Conservation (phyloP, 2,329 filamentous ascomycete species). For the Bipolaris sorokiniana region DNA sequence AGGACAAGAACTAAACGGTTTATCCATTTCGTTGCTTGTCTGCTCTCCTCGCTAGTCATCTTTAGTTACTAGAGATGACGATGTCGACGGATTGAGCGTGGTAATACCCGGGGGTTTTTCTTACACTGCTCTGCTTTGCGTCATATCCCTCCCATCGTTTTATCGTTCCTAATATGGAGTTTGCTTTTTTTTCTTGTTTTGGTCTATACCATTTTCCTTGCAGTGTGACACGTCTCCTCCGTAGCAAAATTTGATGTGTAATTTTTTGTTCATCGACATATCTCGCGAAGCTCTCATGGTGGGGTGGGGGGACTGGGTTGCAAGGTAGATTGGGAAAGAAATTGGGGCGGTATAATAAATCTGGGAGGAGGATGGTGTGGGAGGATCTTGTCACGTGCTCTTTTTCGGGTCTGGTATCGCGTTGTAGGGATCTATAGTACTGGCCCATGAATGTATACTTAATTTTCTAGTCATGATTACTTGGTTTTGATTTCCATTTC, state of each 20-base stretch:
- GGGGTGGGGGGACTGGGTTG: background rate
- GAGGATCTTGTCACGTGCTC: background rate
- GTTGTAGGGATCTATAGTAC: conserved; percentile 4
- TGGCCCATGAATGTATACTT: conserved; percentile 28
- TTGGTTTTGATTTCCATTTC: conserved; percentile 7
- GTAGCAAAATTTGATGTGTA: conserved; percentile 27
- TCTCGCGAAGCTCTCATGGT: background rate
- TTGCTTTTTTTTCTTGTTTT: conserved; percentile 29
- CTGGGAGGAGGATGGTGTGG: conserved; percentile 6
- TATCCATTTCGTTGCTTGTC: conserved; percentile 8
- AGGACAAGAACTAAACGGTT: conserved; percentile 36
- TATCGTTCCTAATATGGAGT: conserved; percentile 33
- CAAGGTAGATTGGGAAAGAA: conserved; percentile 3
- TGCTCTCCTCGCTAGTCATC: conserved; percentile 21
- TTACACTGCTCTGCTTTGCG: conserved; percentile 21
- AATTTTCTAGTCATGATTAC: conserved; percentile 41
- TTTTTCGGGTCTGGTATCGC: conserved; percentile 3
- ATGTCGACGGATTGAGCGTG: conserved; percentile 22
- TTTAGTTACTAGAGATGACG: conserved; percentile 1
- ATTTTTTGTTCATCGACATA: conserved; percentile 23
- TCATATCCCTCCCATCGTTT: conserved; percentile 31
- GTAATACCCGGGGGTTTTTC: conserved; percentile 30
- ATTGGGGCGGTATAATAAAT: conserved; percentile 13
- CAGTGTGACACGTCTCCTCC: conserved; percentile 26
- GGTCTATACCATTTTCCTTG: conserved; percentile 47